Conservation (phyloP, 345 rosid species). For the Aquilaria malaccensis region DNA sequence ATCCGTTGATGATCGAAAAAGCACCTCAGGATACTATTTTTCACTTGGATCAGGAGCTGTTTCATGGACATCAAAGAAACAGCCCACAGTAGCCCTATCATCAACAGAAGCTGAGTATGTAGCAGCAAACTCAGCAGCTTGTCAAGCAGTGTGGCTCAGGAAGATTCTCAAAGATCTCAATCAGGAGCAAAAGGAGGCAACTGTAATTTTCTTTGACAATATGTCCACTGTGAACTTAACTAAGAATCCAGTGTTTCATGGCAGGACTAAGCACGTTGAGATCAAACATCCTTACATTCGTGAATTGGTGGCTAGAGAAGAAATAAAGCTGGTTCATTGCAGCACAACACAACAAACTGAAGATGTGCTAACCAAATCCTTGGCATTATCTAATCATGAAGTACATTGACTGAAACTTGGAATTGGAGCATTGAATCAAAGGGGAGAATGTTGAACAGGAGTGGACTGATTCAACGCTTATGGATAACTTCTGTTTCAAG, state of each 20-base stretch:
- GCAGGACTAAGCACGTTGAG: background rate
- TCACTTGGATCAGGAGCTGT: background rate
- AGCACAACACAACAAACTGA: background rate
- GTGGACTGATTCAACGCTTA: no score
- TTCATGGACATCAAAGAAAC: no score
- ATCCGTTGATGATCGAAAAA: background rate
- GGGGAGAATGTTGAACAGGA: no score
- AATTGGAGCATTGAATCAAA: no score
- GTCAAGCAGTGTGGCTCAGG: background rate
- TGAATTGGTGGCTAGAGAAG: background rate
- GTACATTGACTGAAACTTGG: no score
- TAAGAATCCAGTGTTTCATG: background rate
- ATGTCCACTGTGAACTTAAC: background rate
- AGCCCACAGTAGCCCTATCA: no score
- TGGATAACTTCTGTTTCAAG: no score
- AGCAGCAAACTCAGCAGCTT: no score
- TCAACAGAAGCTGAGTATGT: no score
- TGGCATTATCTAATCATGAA: background rate
- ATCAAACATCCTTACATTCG: background rate
- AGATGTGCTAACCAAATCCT: background rate
- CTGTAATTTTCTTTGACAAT: background rate
- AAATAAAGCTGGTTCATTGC: background rate
- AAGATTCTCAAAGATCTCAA: background rate
- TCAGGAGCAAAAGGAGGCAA: background rate
- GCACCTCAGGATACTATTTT: background rate